Evolutionary conservation across 169 alveolate species (phyloP).

Genomic region (Eimeria acervulina): DNA sequence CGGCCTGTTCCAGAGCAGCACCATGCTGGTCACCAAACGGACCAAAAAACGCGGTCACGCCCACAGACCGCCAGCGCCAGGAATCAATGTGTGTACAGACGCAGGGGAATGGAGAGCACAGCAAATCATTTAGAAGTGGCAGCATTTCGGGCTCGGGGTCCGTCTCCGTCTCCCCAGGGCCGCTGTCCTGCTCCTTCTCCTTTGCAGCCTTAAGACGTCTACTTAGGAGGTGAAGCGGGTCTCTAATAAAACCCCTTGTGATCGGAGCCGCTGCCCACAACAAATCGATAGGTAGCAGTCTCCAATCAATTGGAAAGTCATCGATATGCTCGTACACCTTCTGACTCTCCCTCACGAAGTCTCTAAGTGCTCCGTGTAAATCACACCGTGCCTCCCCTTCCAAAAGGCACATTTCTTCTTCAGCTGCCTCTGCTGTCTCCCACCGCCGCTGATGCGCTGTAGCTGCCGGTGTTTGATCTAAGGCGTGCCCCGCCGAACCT

Average conservation of each 20-base stretch:
- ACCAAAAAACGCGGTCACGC: slow-evolving; percentile 53
- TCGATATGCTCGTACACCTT: slow-evolving; percentile 29
- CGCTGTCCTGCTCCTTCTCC: background rate
- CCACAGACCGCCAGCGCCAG: slow-evolving; percentile 78
- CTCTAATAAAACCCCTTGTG: slow-evolving; percentile 14
- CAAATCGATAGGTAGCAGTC: slow-evolving; percentile 39
- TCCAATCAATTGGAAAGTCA: slow-evolving; percentile 38
- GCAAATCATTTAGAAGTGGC: slow-evolving; percentile 1
- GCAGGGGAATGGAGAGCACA: slow-evolving; percentile 28
- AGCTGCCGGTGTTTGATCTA: background rate
- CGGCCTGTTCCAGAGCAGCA: background rate
- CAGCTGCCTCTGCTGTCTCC: slow-evolving; percentile 53
- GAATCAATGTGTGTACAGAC: background rate
- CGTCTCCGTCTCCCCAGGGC: background rate
- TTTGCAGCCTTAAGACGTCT: slow-evolving; percentile 19
- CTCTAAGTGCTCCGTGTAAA: background rate
- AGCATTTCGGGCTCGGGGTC: background rate
- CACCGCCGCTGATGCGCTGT: slow-evolving; percentile 64
- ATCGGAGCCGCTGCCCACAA: slow-evolving; percentile 73
- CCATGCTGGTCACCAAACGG: background rate
- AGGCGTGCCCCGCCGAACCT: background rate
- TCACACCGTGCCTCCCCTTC: background rate
- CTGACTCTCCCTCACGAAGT: background rate
- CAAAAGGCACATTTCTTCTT: slow-evolving; percentile 28
- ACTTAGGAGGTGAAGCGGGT: slow-evolving; percentile 7